These are phyloP conservation scores for Diaporthe citriasiana DNA, from an alignment of 2,329 filamentous ascomycete genomes.

Conservation along the genomic window DNA sequence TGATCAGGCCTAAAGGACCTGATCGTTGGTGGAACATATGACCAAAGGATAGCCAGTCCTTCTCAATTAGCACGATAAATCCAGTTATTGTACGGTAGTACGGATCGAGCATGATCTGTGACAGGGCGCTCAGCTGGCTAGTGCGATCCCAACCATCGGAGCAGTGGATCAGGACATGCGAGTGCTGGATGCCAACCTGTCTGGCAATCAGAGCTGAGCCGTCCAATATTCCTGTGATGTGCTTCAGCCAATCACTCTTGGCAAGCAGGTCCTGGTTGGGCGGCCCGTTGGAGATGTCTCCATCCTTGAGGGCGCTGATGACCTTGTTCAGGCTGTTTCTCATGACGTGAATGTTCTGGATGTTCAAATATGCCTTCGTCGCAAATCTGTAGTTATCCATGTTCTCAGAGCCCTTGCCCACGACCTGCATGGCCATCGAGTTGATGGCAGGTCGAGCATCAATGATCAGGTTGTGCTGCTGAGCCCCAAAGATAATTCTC, in stretches of 20 bases:
- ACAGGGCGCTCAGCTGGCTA: constrained; percentile 90
- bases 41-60: constrained; percentile 97
- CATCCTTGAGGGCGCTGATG: constrained; percentile 91
- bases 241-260: constrained; percentile 91
- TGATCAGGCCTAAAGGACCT: constrained; percentile 88
- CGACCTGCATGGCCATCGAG: constrained; percentile 92
- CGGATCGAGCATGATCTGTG: constrained; percentile 94
- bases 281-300: constrained; percentile 85
- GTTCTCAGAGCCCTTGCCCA: constrained; percentile 94
- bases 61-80: constrained; percentile 94
- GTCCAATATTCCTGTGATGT: constrained; percentile 87
- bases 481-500: constrained; percentile 85
- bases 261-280: constrained; percentile 85
- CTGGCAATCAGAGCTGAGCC: constrained; percentile 87
- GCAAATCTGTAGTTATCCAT: constrained; percentile 98
- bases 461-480: constrained; percentile 94
- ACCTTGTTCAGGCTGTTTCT: constrained; percentile 89
- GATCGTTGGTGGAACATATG: constrained; percentile 98
- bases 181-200: constrained; percentile 91
- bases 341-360: constrained; percentile 99
- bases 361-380: constrained; percentile 91
- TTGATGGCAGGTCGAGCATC: constrained; percentile 96
- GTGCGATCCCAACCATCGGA: constrained; percentile 99
- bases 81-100: constrained; percentile 95
- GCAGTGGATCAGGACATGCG: constrained; percentile 96